These are phyloP conservation scores for Arthrobotrys pseudoclavata DNA, from an alignment of 2,329 filamentous ascomycete species.

Conservation along the genomic window DNA sequence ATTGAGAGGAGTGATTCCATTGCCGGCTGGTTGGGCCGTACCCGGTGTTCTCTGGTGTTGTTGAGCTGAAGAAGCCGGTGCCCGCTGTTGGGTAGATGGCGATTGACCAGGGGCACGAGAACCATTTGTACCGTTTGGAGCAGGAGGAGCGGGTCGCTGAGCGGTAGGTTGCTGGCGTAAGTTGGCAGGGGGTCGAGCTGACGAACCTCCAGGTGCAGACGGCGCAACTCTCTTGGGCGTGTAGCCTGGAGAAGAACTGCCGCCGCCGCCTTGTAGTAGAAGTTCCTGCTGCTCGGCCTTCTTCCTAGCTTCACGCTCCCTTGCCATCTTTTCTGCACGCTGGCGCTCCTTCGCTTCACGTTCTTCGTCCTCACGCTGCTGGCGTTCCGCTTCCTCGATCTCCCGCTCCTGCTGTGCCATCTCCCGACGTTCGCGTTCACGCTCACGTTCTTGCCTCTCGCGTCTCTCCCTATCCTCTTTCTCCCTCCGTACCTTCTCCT, in stretches of 20 bases:
- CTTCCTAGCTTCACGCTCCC: constrained; percentile 72
- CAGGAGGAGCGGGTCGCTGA: constrained; percentile 84
- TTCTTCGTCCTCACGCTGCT: constrained; percentile 66
- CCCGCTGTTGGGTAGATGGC: constrained; percentile 52
- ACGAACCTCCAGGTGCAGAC: constrained; percentile 75
- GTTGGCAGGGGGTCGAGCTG: constrained; percentile 68
- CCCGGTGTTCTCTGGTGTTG: constrained; percentile 64
- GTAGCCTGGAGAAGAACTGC: constrained; percentile 75
- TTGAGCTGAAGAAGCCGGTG: constrained; percentile 62
- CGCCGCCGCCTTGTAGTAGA: constrained; percentile 72
- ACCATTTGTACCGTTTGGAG: constrained; percentile 70
- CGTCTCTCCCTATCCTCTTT: constrained; percentile 44
- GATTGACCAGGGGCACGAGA: constrained; percentile 56
- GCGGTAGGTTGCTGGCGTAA: constrained; percentile 72
- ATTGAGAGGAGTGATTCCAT: constrained; percentile 80
- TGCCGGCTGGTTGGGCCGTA: constrained; percentile 63
- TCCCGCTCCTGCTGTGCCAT: constrained; percentile 67
- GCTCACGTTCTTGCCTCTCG: constrained; percentile 64
- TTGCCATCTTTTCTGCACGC: constrained; percentile 69
- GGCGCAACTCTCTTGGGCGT: constrained; percentile 88
- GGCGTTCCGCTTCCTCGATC: constrained; percentile 67
- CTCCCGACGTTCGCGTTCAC: constrained; percentile 65
- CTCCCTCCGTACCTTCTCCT: constrained; percentile 56
- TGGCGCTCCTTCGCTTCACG: constrained; percentile 69
- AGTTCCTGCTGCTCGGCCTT: constrained; percentile 91